These are phyloP conservation scores for Trypanosoma boissoni DNA, from an alignment of 208 protist genomes.

Conservation along the genomic window DNA sequence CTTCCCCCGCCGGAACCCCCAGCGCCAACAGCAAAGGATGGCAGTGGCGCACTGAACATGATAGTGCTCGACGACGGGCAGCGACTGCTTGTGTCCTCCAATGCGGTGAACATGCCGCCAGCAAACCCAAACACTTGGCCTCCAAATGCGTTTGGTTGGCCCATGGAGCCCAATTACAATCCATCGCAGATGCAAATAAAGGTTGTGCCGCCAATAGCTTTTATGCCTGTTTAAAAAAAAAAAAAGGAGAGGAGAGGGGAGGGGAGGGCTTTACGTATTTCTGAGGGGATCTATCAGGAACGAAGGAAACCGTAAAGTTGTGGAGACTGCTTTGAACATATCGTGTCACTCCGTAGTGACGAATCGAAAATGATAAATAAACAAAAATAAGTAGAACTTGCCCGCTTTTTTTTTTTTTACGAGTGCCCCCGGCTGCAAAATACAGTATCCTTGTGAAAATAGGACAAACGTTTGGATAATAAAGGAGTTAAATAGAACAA, in stretches of 20 bases:
- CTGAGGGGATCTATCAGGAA: neutral
- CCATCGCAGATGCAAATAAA: neutral
- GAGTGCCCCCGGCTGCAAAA: too few relatives aligned
- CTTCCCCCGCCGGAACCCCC: too few relatives aligned
- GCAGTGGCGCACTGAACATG: neutral
- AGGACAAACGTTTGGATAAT: too few relatives aligned
- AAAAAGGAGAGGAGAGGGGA: neutral
- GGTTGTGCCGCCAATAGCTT: neutral
- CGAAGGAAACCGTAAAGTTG: too few relatives aligned
- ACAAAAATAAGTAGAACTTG: too few relatives aligned
- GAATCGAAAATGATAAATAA: too few relatives aligned
- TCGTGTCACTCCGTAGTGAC: too few relatives aligned
- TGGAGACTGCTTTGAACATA: too few relatives aligned
- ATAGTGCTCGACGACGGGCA: slow-evolving; percentile 15
- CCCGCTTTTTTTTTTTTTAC: too few relatives aligned
- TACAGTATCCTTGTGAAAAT: too few relatives aligned
- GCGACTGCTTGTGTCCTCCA: slow-evolving; percentile 5
- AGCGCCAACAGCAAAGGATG: too few relatives aligned
- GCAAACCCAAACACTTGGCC: neutral
- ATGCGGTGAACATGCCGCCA: slow-evolving; percentile 15
- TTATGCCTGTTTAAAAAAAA: neutral
- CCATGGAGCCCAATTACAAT: neutral
- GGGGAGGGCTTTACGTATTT: neutral
- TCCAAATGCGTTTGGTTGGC: neutral
- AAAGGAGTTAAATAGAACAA: too few relatives aligned